Evolutionary conservation across 805 yeast genomes (phyloP), one percentile per base, ranked within the genome.

Genomic region (Myxozyma nipponensis): DNA sequence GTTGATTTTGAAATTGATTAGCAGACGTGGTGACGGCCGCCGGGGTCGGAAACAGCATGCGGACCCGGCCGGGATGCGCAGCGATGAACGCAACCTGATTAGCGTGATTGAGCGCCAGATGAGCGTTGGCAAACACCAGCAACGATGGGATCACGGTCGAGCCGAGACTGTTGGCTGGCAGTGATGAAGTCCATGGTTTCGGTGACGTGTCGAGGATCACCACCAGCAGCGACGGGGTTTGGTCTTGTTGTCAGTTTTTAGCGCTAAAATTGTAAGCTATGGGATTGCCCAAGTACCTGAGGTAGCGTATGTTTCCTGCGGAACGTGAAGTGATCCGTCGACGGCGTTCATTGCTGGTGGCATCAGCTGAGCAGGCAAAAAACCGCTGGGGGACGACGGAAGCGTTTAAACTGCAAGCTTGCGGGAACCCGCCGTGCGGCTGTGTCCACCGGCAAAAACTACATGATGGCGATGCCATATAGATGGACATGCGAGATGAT

Each of bases 11-110:
- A n/a, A n/a, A n/a, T n/a, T n/a, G n/a, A n/a, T n/a, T 15, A 13
- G 47, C 40, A n/a, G 39, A 2, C 2, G 39, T 25, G 19, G 41
- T 19, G 5, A n/a, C n/a, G 42, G 34, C 19, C 50, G 46, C 21
- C 48, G 46, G 4, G 50, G 45, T 9, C 3, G 98, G 98, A 62
- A 82, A 87, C 21, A 91, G 63, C 58, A 84, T 78, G 57, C 72
- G 71, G 0, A 95, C 81, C 0, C 91, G 87, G 13, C 70, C 68
- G 1, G 87, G 77, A 57, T 87, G 84, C 19, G 87, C 83, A 1
- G 87, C 84, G 36, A 90, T 77, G 15, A 91, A 78, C 1, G 93
- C 84, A 7, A 91, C 95, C 62, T 79, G 79, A 66, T 93, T 93
- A 34, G 89, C 80, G 59, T 85, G 86, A 66, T 86, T 86, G 44